phyloP scores from a whole-genome alignment of 2,329 filamentous ascomycete genomes.

The Chaetomium globosum region DNA sequence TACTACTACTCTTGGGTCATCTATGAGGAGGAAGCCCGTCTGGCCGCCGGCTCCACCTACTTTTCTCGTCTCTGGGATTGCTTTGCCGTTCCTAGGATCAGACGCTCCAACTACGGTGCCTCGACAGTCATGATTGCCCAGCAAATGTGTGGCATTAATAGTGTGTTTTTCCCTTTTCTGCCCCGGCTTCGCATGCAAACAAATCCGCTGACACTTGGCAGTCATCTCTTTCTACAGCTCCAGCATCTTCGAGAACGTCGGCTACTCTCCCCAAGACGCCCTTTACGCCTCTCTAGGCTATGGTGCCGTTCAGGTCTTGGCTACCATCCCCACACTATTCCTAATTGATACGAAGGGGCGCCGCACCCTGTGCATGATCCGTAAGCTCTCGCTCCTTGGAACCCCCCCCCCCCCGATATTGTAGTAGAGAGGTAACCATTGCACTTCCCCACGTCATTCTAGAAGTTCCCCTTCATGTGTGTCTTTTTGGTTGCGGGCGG shows the following conservation, averaged over 20 bases:
- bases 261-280: neutral
- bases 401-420: neutral
- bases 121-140: neutral
- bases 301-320: neutral
- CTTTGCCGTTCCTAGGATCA: neutral
- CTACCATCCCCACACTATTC: neutral
- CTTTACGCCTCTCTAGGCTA: neutral
- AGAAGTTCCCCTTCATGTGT: neutral
- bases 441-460: neutral
- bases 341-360: neutral
- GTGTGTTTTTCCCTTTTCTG: neutral
- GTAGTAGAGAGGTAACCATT: neutral
- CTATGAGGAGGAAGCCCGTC: neutral
- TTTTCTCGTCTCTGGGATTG: neutral
- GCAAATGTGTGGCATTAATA: neutral
- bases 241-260: neutral
- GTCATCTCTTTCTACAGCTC: neutral
- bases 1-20: neutral
- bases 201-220: neutral
- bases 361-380: neutral
- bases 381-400: neutral
- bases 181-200: neutral
- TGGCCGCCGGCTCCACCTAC: neutral
- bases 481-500: neutral
- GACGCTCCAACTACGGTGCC: neutral